Percentiles rank a stretch among this genome's conserved stretches.
These are phyloP conservation scores for Daldinia loculata DNA, from an alignment of 495 filamentous ascomycete genomes.

Conservation along the genomic window DNA sequence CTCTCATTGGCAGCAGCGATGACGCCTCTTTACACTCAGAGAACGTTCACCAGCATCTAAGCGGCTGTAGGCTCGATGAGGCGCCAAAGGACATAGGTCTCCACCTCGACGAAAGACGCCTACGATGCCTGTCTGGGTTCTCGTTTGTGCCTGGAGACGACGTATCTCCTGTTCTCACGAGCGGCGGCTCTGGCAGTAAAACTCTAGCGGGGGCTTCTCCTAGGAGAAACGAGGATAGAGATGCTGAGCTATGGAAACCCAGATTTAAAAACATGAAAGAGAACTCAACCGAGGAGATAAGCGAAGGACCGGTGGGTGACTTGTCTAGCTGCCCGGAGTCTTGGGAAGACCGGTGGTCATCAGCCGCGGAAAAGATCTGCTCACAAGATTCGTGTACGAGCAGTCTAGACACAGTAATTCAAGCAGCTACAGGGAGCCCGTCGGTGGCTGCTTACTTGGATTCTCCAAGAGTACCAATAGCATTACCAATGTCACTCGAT, in stretches of 20 bases:
- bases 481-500: background rate
- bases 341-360: slow-evolving; percentile 3
- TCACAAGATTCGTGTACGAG: background rate
- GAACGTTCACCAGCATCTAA: background rate
- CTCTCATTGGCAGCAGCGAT: background rate
- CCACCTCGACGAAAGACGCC: slow-evolving; percentile 3
- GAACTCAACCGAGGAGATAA: background rate
- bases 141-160: slow-evolving; percentile 36
- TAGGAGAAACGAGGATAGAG: background rate
- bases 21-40: background rate
- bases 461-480: background rate
- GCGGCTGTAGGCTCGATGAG: background rate
- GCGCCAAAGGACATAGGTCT: background rate
- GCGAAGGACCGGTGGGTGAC: background rate
- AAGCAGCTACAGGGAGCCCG: background rate
- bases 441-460: background rate
- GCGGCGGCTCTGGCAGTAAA: too few relatives aligned
- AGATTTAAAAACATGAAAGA: background rate
- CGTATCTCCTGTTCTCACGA: background rate
- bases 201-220: background rate
- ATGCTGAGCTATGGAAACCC: background rate
- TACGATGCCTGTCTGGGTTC: slow-evolving; percentile 25
- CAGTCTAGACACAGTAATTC: slow-evolving; percentile 13
- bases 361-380: background rate
- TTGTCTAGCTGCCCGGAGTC: background rate